phyloP scores from a whole-genome alignment of 108 stramenopile species.

The Cylindrotheca closterium region DNA sequence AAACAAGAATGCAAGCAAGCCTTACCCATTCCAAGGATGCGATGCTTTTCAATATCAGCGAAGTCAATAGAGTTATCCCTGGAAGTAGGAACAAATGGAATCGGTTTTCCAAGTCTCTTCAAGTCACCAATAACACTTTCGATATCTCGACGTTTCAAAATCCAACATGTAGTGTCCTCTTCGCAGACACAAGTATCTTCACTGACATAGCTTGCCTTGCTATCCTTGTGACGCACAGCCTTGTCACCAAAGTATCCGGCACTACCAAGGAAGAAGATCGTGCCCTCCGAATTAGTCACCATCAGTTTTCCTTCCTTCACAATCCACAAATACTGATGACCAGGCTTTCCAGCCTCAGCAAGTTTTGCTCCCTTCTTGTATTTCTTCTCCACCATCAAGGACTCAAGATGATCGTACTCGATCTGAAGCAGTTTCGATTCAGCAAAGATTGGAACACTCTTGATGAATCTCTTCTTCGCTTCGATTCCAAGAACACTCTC shows the following conservation, averaged over 20 bases:
- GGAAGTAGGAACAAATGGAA: constrained; percentile 28
- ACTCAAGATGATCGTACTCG: constrained; percentile 58
- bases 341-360: constrained; percentile 64
- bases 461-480: constrained; percentile 52
- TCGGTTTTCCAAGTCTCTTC: constrained; percentile 54
- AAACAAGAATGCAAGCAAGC: not conserved
- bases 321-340: constrained; percentile 35
- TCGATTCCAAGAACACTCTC: constrained; percentile 47
- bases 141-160: constrained; percentile 43
- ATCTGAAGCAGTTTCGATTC: constrained; percentile 56
- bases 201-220: constrained; percentile 35
- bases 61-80: constrained; percentile 31
- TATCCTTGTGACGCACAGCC: constrained; percentile 20
- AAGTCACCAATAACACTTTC: constrained; percentile 68
- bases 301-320: constrained; percentile 50
- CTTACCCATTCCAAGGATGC: constrained; percentile 81
- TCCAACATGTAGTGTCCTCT: constrained; percentile 56
- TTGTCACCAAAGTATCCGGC: constrained; percentile 81
- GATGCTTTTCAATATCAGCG: constrained; percentile 62
- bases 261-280: constrained; percentile 37
- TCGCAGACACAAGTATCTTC: constrained; percentile 47
- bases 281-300: constrained; percentile 28
- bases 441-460: constrained; percentile 69
- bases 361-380: constrained; percentile 61
- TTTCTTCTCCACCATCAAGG: constrained; percentile 51